Conservation (phyloP, 2,329 filamentous ascomycete genomes). For the Aspergillus udagawae region DNA sequence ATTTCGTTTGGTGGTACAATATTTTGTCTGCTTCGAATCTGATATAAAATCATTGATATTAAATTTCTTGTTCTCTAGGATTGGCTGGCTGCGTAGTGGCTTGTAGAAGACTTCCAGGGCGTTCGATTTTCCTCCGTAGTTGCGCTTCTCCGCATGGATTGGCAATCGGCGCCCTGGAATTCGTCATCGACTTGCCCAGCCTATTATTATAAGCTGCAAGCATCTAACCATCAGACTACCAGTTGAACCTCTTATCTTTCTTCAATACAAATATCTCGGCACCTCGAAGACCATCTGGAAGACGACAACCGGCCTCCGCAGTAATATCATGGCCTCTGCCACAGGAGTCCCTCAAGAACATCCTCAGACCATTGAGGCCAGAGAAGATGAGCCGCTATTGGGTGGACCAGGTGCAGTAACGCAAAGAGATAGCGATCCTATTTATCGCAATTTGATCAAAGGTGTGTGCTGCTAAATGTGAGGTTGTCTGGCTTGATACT, state of each 20-base stretch:
- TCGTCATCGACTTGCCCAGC: neutral
- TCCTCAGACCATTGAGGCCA: constrained; percentile 34
- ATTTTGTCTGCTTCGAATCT: neutral
- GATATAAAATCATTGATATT: neutral
- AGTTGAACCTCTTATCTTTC: neutral
- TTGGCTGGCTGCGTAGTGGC: neutral
- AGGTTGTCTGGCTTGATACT: neutral
- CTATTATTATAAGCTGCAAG: neutral
- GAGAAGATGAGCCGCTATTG: constrained; percentile 67
- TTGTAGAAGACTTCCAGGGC: neutral
- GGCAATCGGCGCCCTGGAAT: neutral
- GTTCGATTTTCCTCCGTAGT: neutral
- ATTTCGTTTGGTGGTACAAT: neutral
- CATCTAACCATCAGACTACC: too few relatives aligned
- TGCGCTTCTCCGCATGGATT: neutral
- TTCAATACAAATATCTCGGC: neutral
- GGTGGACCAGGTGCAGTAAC: constrained; percentile 68
- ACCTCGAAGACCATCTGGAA: neutral
- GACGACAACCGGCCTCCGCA: neutral
- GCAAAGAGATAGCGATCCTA: constrained; percentile 60
- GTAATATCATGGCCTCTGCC: constrained; percentile 59
- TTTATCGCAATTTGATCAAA: constrained; percentile 68
- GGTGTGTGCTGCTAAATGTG: constrained; percentile 50
- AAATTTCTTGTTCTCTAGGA: neutral
- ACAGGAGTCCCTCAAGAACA: constrained; percentile 60